Evolutionary conservation across 768 basidiomycete species (phyloP), one percentile per base, ranked within the genome.

Genomic region (Fibroporia radiculosa): DNA sequence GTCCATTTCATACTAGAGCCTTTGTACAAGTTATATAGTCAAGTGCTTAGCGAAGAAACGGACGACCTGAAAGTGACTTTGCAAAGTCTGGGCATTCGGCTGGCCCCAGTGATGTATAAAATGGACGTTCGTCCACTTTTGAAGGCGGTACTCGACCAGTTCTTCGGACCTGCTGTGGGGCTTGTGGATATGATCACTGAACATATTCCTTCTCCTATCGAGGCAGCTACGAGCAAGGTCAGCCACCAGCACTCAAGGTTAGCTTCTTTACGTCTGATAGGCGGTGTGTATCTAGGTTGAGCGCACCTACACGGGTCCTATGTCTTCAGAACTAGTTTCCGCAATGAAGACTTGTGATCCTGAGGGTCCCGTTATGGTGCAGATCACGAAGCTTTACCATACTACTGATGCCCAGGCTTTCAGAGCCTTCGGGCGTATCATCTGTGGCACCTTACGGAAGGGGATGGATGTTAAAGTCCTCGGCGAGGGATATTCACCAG

Each of bases 401-500:
- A 93, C 93, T 2, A 87, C 90, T 4, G 96, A 99, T 56, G 96
- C 96, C 6, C 90, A 90, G 56, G 90, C 89, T 26, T 99, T 99
- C 76, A 74, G 96, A 42, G 91, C 96, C 6, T 97, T 93, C 58
- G 96, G 95, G 28, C 80, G 96, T 49, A 82, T 99, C 14, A 72
- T 97, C 62, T 92, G 90, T 54, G 96, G 96, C 16, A 96, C 93
- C 0, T 65, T 97, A 19, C 71, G 74, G 55, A 85, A 84, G 54
- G 92, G 92, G 11, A 74, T 78, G 73, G 71, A 81, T 26, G 73
- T 99, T 51, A 97, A 96, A 68, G 93, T 98, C n/a, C 71, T 99
- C 6, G 96, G 96, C 45, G 96, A 98, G 62, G 92, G 92, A 0
- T 99, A 93, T 63, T 95, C 93, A 12, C 88, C 90, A n/a, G 95